phyloP scores from a whole-genome alignment of 129 eudicot genomes.

The Heracleum sosnowskyi region DNA sequence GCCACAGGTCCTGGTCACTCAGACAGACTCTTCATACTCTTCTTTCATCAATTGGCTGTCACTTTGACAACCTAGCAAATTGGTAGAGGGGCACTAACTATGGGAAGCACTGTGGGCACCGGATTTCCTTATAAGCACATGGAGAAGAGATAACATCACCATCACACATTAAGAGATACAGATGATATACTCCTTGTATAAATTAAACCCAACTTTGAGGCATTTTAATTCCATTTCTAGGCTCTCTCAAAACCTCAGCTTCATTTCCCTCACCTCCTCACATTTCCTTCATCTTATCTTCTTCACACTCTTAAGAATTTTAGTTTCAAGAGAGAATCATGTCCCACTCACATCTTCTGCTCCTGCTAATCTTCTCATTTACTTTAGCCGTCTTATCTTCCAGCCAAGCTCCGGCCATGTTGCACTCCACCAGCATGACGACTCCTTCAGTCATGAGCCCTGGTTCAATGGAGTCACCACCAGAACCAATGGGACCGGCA shows the following conservation, averaged over 20 bases:
- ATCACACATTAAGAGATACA: not conserved
- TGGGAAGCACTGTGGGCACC: not conserved
- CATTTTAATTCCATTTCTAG: not conserved
- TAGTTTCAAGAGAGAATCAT: conserved; percentile 3
- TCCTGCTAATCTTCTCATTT: conserved; percentile 18
- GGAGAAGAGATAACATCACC: not conserved
- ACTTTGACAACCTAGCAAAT: not conserved
- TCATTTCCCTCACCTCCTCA: not conserved
- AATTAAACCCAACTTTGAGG: not conserved
- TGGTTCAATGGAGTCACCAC: not conserved
- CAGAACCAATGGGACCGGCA: not conserved
- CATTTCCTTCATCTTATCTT: conserved; percentile 1
- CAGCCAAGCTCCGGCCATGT: conserved; percentile 17
- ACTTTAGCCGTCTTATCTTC: conserved; percentile 12
- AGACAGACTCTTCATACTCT: not conserved
- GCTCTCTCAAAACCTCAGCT: not conserved
- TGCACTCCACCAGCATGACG: not conserved
- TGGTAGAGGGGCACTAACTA: not conserved
- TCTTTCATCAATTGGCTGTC: not conserved
- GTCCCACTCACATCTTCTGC: conserved; percentile 27
- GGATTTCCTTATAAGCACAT: not conserved
- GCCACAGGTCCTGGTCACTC: not conserved
- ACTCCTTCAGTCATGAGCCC: not conserved
- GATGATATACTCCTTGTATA: not conserved
- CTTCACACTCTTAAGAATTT: not conserved